These are phyloP conservation scores for Forsythia viridissima DNA, from an alignment of 257 asterid species.

Conservation along the genomic window DNA sequence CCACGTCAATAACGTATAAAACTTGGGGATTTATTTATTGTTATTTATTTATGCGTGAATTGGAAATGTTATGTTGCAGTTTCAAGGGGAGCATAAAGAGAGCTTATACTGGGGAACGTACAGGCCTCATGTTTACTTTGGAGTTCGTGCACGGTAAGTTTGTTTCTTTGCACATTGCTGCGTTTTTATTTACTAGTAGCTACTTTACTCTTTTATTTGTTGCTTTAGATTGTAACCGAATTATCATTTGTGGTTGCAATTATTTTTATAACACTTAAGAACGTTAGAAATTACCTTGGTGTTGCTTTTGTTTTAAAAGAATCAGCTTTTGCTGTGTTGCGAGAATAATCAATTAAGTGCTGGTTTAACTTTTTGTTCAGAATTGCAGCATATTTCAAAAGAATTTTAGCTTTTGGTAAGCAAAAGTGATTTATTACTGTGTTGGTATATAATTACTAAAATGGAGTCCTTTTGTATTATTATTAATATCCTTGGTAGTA, in stretches of 20 bases:
- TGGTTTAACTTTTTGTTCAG: no score
- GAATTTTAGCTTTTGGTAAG: no score
- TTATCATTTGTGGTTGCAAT: neutral
- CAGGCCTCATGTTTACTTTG: constrained; percentile 91
- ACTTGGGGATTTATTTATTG: neutral
- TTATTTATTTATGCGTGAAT: neutral
- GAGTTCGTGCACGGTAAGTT: constrained; percentile 82
- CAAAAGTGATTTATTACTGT: no score
- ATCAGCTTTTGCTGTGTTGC: no score
- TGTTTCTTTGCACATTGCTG: constrained; percentile 5
- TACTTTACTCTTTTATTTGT: neutral
- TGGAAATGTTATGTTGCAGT: constrained; percentile 44
- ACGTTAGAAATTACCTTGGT: neutral
- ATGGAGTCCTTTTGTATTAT: no score
- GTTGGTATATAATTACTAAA: no score
- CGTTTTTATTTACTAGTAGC: neutral
- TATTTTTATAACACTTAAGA: neutral
- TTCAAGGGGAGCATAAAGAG: constrained; percentile 94
- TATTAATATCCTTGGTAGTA: no score
- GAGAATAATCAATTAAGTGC: no score
- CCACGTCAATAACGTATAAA: neutral
- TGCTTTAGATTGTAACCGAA: neutral
- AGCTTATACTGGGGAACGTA: constrained; percentile 98
- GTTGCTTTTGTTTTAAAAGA: no score
- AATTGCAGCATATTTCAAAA: no score